These are phyloP conservation scores for Claviceps sorghi DNA, from an alignment of 2,329 filamentous ascomycete genomes.

Conservation along the genomic window DNA sequence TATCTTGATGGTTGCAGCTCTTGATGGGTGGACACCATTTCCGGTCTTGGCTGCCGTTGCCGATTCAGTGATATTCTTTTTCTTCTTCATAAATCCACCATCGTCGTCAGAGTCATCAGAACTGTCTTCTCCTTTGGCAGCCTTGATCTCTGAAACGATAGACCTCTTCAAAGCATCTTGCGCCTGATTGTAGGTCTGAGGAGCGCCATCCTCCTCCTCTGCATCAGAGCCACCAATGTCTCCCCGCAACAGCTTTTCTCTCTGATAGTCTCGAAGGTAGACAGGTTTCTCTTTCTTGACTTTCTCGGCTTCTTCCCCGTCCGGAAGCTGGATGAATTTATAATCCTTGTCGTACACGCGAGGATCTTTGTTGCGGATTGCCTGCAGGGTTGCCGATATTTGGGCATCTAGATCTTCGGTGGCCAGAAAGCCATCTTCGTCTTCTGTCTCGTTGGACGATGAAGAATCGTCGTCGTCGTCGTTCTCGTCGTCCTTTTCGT, in stretches of 20 bases:
- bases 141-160: conserved; percentile 69
- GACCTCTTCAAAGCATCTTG: conserved; percentile 69
- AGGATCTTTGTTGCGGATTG: conserved; percentile 82
- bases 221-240: conserved; percentile 44
- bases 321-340: conserved; percentile 62
- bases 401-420: conserved; percentile 76
- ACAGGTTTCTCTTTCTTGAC: conserved; percentile 69
- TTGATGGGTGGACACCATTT: conserved; percentile 42
- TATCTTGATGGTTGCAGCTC: conserved; percentile 30
- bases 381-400: conserved; percentile 73
- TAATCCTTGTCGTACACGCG: conserved; percentile 69
- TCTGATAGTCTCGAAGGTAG: conserved; percentile 79
- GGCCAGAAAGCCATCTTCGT: conserved; percentile 76
- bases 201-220: conserved; percentile 41
- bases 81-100: conserved; percentile 58
- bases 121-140: conserved; percentile 30
- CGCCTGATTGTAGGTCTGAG: conserved; percentile 71
- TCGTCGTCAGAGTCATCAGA: conserved; percentile 43
- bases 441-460: conserved; percentile 68
- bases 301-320: conserved; percentile 26
- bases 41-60: conserved; percentile 14
- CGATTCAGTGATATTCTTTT: conserved; percentile 29
- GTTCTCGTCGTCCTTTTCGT: conserved; percentile 24
- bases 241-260: conserved; percentile 71
- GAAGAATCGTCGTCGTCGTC: conserved; percentile 43